phyloP scores from a whole-genome alignment of 75 land plant genomes.

The Sequoiadendron giganteum region DNA sequence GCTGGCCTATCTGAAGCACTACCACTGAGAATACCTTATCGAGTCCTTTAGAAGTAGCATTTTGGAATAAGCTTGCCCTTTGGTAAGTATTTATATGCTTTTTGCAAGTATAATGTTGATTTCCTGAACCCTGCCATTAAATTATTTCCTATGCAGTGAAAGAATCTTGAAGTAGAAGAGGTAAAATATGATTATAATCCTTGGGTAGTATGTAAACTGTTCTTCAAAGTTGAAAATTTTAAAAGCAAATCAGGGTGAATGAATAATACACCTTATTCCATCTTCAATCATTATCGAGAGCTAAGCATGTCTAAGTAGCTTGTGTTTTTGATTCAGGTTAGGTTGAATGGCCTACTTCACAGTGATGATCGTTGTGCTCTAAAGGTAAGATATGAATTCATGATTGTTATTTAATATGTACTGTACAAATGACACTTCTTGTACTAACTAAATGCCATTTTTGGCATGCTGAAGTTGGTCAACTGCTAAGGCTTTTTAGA shows the following conservation, averaged over 20 bases:
- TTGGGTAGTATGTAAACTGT: neutral
- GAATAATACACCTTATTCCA: neutral
- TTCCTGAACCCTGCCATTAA: neutral
- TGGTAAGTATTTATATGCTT: neutral
- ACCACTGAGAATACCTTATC: neutral
- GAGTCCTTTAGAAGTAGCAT: neutral
- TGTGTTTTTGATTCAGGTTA: conserved; percentile 50
- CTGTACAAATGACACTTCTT: neutral
- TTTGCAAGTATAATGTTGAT: neutral
- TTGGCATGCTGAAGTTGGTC: neutral
- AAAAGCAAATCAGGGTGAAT: neutral
- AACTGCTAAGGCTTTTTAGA: neutral
- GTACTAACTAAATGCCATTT: neutral
- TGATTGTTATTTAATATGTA: neutral
- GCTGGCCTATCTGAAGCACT: neutral
- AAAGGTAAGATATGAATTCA: conserved; percentile 51
- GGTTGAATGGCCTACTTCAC: conserved; percentile 85
- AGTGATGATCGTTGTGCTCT: conserved; percentile 84
- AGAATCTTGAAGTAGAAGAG: neutral
- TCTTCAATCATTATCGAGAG: neutral
- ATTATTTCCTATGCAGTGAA: neutral
- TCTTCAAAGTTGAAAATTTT: neutral
- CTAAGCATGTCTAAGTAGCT: neutral
- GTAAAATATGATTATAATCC: neutral
- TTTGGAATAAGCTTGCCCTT: neutral